Base-by-base conservation (phyloP, 306 rosid species). In the Citrullus colocynthis region DNA sequence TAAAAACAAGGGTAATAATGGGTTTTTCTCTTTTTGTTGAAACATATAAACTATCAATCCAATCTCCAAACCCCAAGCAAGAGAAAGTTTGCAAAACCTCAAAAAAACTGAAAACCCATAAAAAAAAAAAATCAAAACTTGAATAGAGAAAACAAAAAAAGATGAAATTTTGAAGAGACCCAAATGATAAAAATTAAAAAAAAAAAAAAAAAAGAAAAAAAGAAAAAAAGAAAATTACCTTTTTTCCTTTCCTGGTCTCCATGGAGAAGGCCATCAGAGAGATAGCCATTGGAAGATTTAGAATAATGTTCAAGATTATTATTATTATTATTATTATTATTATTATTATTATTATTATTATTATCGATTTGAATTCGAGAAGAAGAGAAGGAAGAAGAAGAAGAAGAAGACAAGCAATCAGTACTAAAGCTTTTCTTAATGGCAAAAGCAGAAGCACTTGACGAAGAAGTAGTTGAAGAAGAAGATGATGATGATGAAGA, bases 361-460 rank as follows among this genome's bases (percentile, higher is more conserved):
- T 52, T 76, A 66, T 85, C 87, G 24, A 84, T 18, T 66, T 81
- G 66, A 51, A 89, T 18, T 77, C 84, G 80, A 14, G 91, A 81
- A 9, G 91, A 83, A 45, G 85, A 86, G 7, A 81, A 82, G 11
- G 90, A 87, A 20, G 93, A 85, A 17, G 89, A 76, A 0, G 93
- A 91, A 4, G 88, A 51, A 18, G 89, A 81, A 0, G 90, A 77
- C 14, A 92, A 84, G 63, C 89, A 92, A 44, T 89, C 96, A 89
- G 89, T 81, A 88, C 97, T 90, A 42, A 90, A 84, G 81, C 96
- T 90, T 80, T 94, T 94, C 87, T 88, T 94, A 77, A 92, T 85
- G 62, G 77, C 34, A 69, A 71, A 62, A 42, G 80, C 45, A 59
- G 77, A 21, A 15, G 82, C 57, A 52, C 20, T 16, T 52, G 57